phyloP scores from a whole-genome alignment of 495 filamentous ascomycete species.

The Penicillium waksmanii region DNA sequence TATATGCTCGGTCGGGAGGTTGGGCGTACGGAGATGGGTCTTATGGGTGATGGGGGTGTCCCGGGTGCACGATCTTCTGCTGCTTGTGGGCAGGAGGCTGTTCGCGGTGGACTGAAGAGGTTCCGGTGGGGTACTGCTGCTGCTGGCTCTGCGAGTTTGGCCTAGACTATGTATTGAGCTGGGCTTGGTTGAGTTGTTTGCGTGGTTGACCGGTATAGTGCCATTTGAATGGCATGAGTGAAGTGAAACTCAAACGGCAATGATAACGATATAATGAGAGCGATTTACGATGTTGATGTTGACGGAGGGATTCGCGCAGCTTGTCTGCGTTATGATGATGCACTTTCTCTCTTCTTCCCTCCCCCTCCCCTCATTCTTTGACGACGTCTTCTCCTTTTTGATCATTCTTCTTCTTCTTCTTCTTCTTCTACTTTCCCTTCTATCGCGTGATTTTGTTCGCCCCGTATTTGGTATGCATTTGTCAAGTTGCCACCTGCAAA shows the following conservation, averaged over 20 bases:
- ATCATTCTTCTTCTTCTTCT: not conserved
- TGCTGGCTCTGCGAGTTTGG: conserved; percentile 43
- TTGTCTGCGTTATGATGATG: not conserved
- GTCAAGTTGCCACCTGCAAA: conserved; percentile 13
- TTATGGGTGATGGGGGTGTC: conserved; percentile 37
- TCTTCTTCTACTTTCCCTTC: not conserved
- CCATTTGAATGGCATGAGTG: not conserved
- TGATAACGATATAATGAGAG: conserved; percentile 8
- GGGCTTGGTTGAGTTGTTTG: not conserved
- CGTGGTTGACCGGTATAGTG: not conserved
- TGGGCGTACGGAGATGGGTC: conserved; percentile 65
- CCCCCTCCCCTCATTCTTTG: not conserved
- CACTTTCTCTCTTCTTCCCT: not conserved
- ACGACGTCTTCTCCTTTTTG: not conserved
- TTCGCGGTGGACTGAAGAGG: conserved; percentile 47
- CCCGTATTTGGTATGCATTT: not conserved
- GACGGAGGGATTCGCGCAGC: not conserved
- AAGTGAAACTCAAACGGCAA: not conserved
- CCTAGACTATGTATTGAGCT: conserved; percentile 13
- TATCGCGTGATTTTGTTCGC: conserved; percentile 1
- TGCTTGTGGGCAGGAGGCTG: conserved; percentile 48
- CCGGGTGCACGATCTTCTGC: conserved; percentile 38
- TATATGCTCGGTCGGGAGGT: conserved; percentile 87
- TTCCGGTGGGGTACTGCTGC: conserved; percentile 47
- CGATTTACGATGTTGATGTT: not conserved